phyloP scores from a whole-genome alignment of 2,329 filamentous ascomycete species.

The Neoscytalidium dimidiatum region DNA sequence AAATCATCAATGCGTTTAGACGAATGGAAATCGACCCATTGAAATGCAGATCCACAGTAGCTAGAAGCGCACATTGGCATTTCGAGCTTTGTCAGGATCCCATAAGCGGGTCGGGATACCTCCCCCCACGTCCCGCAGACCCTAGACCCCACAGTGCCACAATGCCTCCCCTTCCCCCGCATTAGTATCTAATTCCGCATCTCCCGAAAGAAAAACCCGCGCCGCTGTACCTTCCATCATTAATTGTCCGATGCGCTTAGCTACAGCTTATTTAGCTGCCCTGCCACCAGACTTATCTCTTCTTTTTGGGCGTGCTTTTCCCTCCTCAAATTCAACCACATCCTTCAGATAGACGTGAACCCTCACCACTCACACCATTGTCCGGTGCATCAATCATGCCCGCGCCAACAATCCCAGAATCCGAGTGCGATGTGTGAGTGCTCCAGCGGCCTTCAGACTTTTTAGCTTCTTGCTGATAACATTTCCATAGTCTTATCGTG shows the following conservation, averaged over 20 bases:
- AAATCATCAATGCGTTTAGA: background rate
- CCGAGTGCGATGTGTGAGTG: slow-evolving; percentile 39
- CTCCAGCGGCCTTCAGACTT: no score
- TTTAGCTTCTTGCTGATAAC: slow-evolving; percentile 1
- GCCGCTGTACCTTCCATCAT: background rate
- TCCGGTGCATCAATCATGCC: slow-evolving; percentile 26
- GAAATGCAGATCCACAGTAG: background rate
- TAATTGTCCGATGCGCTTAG: background rate
- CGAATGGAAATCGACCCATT: background rate
- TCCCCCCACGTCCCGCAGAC: background rate
- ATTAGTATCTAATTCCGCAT: background rate
- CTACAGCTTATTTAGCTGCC: background rate
- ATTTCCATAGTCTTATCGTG: slow-evolving; percentile 34
- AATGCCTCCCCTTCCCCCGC: background rate
- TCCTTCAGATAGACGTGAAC: background rate
- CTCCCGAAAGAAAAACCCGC: background rate
- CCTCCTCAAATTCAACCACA: background rate
- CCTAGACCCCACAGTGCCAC: background rate
- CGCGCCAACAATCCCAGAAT: slow-evolving; percentile 26
- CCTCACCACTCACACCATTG: background rate
- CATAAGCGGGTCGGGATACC: slow-evolving; percentile 1
- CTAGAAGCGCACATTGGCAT: background rate
- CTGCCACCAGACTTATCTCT: background rate
- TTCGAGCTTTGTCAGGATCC: background rate
- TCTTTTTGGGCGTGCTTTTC: background rate